phyloP scores from a whole-genome alignment of 2,329 filamentous ascomycete genomes.

The Arthrobotrys musiformis region DNA sequence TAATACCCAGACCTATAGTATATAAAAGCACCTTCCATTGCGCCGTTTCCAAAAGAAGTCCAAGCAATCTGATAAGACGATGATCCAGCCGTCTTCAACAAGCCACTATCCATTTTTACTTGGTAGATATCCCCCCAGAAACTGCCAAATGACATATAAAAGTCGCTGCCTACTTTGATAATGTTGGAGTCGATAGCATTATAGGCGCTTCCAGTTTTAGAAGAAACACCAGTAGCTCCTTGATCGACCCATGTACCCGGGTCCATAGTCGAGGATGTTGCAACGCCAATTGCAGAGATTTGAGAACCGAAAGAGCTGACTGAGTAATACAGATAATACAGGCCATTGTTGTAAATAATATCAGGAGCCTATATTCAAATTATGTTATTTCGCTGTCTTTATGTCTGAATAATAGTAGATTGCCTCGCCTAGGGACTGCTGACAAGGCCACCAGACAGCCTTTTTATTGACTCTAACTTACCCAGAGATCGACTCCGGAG shows the following conservation, averaged over 20 bases:
- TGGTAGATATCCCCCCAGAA: conserved; percentile 76
- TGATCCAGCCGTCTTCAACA: conserved; percentile 60
- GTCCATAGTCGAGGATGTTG: conserved; percentile 65
- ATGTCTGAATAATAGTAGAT: not conserved
- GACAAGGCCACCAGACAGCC: not conserved
- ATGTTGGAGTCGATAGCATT: conserved; percentile 73
- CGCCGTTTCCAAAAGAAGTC: conserved; percentile 67
- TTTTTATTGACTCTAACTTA: conserved; percentile 56
- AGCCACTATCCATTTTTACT: conserved; percentile 65
- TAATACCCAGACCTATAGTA: conserved; percentile 70
- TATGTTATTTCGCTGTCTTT: not conserved
- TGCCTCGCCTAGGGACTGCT: no score
- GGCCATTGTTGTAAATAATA: conserved; percentile 68
- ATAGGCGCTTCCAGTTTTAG: conserved; percentile 65
- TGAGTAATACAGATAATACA: conserved; percentile 75
- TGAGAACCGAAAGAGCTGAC: conserved; percentile 72
- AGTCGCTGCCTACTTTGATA: conserved; percentile 63
- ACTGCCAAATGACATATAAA: conserved; percentile 72
- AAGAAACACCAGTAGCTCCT: conserved; percentile 68
- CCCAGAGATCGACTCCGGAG: conserved; percentile 64
- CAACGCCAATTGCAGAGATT: conserved; percentile 71
- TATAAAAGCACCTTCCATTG: conserved; percentile 70
- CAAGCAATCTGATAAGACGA: conserved; percentile 68
- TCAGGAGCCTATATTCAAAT: conserved; percentile 70
- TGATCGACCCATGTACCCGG: conserved; percentile 71